Percentiles rank a stretch among this genome's conserved stretches.
phyloP scores from a whole-genome alignment of 164 flowering plant species.

The Sextonia rubra region DNA sequence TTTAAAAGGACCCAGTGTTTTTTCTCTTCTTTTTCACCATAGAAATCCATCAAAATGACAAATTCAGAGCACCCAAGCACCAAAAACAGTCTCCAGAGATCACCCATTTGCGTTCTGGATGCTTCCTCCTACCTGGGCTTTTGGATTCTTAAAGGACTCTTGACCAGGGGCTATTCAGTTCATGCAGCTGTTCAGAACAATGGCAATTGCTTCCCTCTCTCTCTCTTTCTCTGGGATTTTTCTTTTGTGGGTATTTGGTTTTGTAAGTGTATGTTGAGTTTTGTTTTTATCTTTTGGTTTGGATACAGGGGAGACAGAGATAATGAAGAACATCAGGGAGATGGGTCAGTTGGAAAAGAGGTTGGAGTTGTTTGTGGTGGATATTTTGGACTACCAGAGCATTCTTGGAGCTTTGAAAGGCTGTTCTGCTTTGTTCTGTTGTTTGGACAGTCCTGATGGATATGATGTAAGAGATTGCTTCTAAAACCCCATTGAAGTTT shows the following conservation, averaged over 20 bases:
- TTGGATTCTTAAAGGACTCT: slow-evolving; percentile 44
- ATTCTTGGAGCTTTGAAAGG: slow-evolving; percentile 50
- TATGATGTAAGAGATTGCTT: slow-evolving; percentile 45
- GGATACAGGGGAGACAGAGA: slow-evolving; percentile 35
- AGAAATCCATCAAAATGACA: slow-evolving; percentile 6
- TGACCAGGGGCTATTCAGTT: slow-evolving; percentile 46
- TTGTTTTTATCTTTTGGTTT: slow-evolving; percentile 6
- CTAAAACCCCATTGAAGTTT: not conserved
- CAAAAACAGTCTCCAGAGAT: slow-evolving; percentile 15
- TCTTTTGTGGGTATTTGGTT: not conserved
- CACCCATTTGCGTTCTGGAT: slow-evolving; percentile 56
- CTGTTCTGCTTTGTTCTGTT: slow-evolving; percentile 53
- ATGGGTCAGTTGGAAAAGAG: slow-evolving; percentile 35
- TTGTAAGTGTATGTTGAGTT: not conserved
- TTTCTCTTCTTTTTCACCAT: no score
- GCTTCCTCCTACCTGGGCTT: slow-evolving; percentile 61
- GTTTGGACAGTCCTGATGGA: slow-evolving; percentile 42
- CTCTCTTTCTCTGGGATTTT: not conserved
- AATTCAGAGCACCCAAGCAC: slow-evolving; percentile 5
- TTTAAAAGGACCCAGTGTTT: no score
- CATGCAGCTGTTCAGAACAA: slow-evolving; percentile 58
- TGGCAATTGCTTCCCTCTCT: slow-evolving; percentile 18
- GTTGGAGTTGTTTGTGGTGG: slow-evolving; percentile 39
- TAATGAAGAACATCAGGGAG: slow-evolving; percentile 35
- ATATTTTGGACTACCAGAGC: slow-evolving; percentile 57